phyloP scores from a whole-genome alignment of 192 early-diverging fungal species.

The Umbelopsis sp. region DNA sequence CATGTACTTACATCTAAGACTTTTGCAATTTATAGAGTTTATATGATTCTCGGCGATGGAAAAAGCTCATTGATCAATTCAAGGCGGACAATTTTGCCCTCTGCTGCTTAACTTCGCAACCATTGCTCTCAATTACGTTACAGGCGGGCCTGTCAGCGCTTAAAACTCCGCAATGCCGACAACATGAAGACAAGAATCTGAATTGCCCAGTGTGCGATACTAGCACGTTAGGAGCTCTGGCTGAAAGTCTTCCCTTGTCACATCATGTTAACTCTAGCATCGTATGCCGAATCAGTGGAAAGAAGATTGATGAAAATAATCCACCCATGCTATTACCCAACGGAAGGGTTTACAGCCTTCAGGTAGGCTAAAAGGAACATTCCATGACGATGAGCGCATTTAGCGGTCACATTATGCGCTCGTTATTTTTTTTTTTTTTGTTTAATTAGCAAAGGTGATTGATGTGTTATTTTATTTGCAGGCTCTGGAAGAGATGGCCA shows the following conservation, averaged over 20 bases:
- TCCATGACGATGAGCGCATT: background rate
- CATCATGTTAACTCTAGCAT: slow-evolving; percentile 96
- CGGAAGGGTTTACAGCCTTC: slow-evolving; percentile 89
- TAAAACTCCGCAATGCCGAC: slow-evolving; percentile 85
- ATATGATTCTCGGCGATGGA: slow-evolving; percentile 78
- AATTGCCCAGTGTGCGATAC: slow-evolving; percentile 95
- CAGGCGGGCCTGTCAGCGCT: slow-evolving; percentile 96
- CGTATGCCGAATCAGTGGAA: slow-evolving; percentile 89
- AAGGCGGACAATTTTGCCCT: slow-evolving; percentile 85
- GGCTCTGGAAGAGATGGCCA: slow-evolving; percentile 71
- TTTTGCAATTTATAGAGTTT: slow-evolving; percentile 64
- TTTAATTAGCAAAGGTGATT: background rate
- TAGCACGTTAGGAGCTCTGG: slow-evolving; percentile 83
- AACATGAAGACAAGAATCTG: slow-evolving; percentile 75
- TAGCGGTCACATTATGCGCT: background rate
- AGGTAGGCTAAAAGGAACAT: slow-evolving; percentile 49
- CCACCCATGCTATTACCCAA: slow-evolving; percentile 95
- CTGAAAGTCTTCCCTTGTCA: slow-evolving; percentile 81
- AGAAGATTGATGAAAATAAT: slow-evolving; percentile 97
- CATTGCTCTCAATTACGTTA: slow-evolving; percentile 83
- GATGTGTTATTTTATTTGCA: slow-evolving; percentile 26
- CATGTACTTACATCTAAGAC: no score
- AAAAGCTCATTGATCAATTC: slow-evolving; percentile 76
- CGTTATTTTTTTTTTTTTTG: background rate
- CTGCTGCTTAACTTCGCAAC: slow-evolving; percentile 83